Conservation (phyloP, 2,329 filamentous ascomycete genomes). For the Monosporascus sp. region DNA sequence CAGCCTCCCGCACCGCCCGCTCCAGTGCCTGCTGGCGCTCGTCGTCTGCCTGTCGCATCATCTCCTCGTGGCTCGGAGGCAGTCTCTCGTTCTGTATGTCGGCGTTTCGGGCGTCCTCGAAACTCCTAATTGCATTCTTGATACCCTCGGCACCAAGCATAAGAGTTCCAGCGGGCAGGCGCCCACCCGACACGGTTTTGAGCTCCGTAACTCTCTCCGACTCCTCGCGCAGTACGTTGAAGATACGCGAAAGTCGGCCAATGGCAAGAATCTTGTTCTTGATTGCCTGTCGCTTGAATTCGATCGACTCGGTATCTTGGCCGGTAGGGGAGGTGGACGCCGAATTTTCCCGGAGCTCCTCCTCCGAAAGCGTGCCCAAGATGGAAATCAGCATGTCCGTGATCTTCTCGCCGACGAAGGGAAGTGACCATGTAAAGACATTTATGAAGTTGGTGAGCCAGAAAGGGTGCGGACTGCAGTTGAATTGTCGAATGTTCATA, state of each 20-base stretch:
- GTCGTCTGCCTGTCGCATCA: conserved; percentile 74
- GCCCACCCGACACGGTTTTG: conserved; percentile 91
- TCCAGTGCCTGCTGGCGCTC: conserved; percentile 78
- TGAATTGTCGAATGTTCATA: conserved; percentile 99
- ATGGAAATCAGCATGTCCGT: conserved; percentile 99
- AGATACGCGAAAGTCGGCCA: conserved; percentile 90
- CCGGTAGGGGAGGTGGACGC: conserved; percentile 52
- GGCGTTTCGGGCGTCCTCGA: conserved; percentile 95
- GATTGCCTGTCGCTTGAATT: conserved; percentile 93
- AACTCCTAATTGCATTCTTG: conserved; percentile 95
- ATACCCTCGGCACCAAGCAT: conserved; percentile 98
- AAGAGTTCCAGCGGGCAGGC: conserved; percentile 87
- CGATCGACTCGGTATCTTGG: conserved; percentile 75
- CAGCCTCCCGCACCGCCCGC: conserved; percentile 79
- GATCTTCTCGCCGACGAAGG: conserved; percentile 98
- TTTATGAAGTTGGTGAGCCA: conserved; percentile 99
- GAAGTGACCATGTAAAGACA: conserved; percentile 99
- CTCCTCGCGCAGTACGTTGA: conserved; percentile 96
- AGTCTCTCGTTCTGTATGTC: conserved; percentile 94
- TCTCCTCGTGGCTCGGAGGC: conserved; percentile 88
- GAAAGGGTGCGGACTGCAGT: conserved; percentile 98
- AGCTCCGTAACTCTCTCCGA: conserved; percentile 95
- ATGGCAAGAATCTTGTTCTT: conserved; percentile 99
- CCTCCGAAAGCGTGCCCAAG: conserved; percentile 98
- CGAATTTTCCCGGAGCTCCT: conserved; percentile 87